Evolutionary conservation across 2,329 filamentous ascomycete genomes (phyloP).

Genomic region (Exophiala oligosperma): DNA sequence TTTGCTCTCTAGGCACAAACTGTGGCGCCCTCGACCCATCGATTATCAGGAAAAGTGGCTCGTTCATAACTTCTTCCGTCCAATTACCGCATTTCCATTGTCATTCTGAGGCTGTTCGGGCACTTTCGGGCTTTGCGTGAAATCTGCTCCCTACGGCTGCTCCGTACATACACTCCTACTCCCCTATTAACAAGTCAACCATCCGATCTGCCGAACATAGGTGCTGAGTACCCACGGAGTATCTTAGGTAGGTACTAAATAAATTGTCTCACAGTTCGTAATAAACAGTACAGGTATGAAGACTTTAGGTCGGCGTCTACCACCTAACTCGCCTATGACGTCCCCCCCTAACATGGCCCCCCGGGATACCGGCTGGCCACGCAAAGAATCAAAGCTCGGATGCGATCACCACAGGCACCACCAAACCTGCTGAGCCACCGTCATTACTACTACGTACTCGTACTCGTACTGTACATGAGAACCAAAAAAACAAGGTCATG

Average conservation of each 20-base stretch:
- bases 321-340: too few relatives aligned
- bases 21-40: conserved; percentile 7
- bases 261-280: too few relatives aligned
- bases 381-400: too few relatives aligned
- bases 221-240: too few relatives aligned
- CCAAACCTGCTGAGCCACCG: not conserved
- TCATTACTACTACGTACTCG: not conserved
- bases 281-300: too few relatives aligned
- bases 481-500: not conserved
- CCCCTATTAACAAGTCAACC: too few relatives aligned
- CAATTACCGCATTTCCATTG: conserved; percentile 17
- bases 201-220: too few relatives aligned
- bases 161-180: not conserved
- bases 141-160: not conserved
- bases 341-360: too few relatives aligned
- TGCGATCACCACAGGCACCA: not conserved
- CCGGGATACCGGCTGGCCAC: too few relatives aligned
- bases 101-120: conserved; percentile 9
- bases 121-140: conserved; percentile 8
- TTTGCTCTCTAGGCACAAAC: not conserved
- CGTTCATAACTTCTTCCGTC: conserved; percentile 4
- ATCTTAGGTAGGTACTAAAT: too few relatives aligned
- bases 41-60: conserved; percentile 10
- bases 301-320: too few relatives aligned
- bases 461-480: too few relatives aligned